Evolutionary conservation across 2,329 filamentous ascomycete species (phyloP), one percentile per base, ranked within the genome.

Genomic region (Pyricularia sp.): DNA sequence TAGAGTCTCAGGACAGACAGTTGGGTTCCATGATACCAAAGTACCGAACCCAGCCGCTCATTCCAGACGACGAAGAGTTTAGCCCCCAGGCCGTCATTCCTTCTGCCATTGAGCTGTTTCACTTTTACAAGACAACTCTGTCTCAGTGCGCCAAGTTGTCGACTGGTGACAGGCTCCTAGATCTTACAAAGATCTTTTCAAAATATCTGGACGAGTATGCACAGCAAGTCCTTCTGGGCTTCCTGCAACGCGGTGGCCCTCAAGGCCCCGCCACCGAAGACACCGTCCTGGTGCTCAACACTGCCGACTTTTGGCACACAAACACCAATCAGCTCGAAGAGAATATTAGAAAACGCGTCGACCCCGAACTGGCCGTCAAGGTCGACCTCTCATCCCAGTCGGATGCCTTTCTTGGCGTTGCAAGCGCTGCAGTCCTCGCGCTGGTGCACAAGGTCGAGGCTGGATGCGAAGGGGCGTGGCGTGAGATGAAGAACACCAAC

Each of bases 91-190:
- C 92, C 64, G 94, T 99, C 69, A 94, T 97, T 69, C 85, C 91
- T 1, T 98, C 95, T 0, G 97, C 95, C 3, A 97, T 97, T 64
- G 95, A 99, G 76, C 86, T 99, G 0, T 99, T 99, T 79, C 93
- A 97, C 75, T 97, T 97, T 77, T 99, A 99, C 80, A 93, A 97
- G 71, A 86, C 94, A 70, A 94, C 93, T 0, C 81, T 99, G 50
- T 93, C 93, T 3, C 95, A 99, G 80, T 99, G 95, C 79, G 93
- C 95, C 4, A 98, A 97, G 78, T 84, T 99, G 0, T 98, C 95
- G 0, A 97, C 94, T 0, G 92, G 93, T n/a, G 89, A 91, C 68
- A 88, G 93, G 59, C 81, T 99, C 61, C 84, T 96, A 12, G 94
- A 99, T 72, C 81, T 99, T 10, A 91, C 93, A 0, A 91, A 86